Evolutionary conservation across 164 flowering plant species (phyloP).

Genomic region (Liquidambar formosana): DNA sequence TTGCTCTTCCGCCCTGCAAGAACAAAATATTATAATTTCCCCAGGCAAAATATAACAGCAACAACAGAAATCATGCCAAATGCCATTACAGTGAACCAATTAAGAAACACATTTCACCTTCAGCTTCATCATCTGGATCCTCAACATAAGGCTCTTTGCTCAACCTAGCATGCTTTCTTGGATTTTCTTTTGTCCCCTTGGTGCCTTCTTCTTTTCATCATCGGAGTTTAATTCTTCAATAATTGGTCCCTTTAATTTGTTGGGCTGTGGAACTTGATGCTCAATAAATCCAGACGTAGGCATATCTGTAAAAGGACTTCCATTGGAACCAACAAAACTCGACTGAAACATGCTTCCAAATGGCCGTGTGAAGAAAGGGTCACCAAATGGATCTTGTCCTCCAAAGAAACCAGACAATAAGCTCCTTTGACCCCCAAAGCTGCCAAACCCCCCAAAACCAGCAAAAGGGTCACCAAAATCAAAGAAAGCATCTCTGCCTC

Average conservation of each 20-base stretch:
- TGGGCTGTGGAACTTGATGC: conserved; percentile 33
- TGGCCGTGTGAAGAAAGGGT: conserved; percentile 68
- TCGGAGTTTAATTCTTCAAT: conserved; percentile 52
- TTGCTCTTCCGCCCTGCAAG: conserved; percentile 28
- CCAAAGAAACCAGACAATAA: conserved; percentile 65
- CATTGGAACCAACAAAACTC: conserved; percentile 34
- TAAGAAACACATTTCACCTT: conserved; percentile 23
- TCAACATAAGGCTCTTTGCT: conserved; percentile 31
- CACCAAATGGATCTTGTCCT: conserved; percentile 80
- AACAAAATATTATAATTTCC: neutral
- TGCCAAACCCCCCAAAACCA: conserved; percentile 44
- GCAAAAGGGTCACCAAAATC: conserved; percentile 42
- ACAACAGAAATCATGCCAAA: neutral
- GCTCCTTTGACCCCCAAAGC: conserved; percentile 46
- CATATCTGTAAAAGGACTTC: conserved; percentile 30
- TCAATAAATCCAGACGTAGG: conserved; percentile 25
- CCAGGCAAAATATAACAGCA: neutral
- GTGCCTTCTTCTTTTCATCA: conserved; percentile 29
- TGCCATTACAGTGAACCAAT: neutral
- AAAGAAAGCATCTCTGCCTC: conserved; percentile 38
- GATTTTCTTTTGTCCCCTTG: conserved; percentile 23
- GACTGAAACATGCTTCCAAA: conserved; percentile 53
- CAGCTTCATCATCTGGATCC: conserved; percentile 36
- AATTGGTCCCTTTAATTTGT: conserved; percentile 37
- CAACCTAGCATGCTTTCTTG: conserved; percentile 37